Evolutionary conservation across 176 grass and related monocot genomes (phyloP), one percentile per base, ranked within the genome.

Genomic region (Cymbopogon citratus): DNA sequence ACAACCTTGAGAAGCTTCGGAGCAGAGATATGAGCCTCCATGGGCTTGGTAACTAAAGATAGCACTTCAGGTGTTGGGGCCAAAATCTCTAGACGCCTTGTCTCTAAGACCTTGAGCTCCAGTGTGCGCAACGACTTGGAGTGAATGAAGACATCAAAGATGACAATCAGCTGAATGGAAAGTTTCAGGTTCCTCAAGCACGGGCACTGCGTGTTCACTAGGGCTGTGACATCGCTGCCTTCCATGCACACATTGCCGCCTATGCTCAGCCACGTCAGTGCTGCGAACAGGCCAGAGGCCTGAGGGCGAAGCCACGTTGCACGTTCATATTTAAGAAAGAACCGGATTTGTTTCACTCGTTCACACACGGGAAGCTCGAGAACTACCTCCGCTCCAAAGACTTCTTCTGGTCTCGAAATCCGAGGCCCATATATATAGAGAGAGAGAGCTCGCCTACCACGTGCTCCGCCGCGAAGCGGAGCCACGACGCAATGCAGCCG

Each of bases 31-130:
- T 40, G 38, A 40, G 38, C 38, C 38, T 40, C 38, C 38, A 38
- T 34, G 25, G 38, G 35, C 21, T 43, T 70, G 3, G 52, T n/a
- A 6, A 4, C 64, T 31, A 59, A 19, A 59, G 49, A 75, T 23
- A 9, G n/a, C 31, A 13, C 2, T 74, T 54, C 29, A 7, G 56
- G 48, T 5, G 0, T 24, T n/a, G 63, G 43, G 2, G 28, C 43
- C 11, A 16, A 0, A 2, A 80, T 7, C 28, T 79, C 52, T 9
- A 79, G 63, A 19, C 41, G 18, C 27, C 6, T 0, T 23, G 3
- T 1, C 0, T 51, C 2, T 0, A 0, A 0, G 5, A 66, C 28
- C 0, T 0, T 0, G 41, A 52, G n/a, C 9, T 0, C 0, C 9
- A 79, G 6, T 3, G 3, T 0, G 5, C 1, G 21, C 34, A 74